Evolutionary conservation across 208 protist species (phyloP), one percentile per base, ranked within the genome.

Genomic region (Acanthamoeba culbertsoni): DNA sequence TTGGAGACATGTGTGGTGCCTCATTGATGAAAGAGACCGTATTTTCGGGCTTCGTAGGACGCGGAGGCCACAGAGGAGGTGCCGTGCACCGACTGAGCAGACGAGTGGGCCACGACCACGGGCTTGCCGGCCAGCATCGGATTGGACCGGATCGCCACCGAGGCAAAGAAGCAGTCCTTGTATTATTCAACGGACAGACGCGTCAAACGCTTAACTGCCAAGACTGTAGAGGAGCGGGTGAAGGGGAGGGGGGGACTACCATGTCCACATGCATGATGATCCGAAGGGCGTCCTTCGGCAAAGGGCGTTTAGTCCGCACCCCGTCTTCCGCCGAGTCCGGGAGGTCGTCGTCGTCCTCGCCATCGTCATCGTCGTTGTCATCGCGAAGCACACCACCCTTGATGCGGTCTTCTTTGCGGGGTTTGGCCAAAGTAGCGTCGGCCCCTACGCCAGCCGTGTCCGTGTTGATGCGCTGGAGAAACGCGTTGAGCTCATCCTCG

Each of bases 101-200:
- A n/a, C n/a, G 26, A 46, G 31, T 95, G 95, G 3, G 68, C 68
- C 46, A 96, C 91, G 37, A 90, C 95, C 40, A 96, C 94, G 0
- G 95, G 95, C 62, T 94, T 57, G 40, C 93, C 71, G 31, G 26
- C 43, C 37, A 96, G 51, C 73, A 53, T 75, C 18, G 95, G 96
- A 26, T 89, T 93, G 3, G 68, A 45, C 8, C 68, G 73, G 6
- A 95, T 46, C 40, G 43, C 43, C 10, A 95, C 94, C 7, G 94
- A 95, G 10, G 92, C 96, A 68, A 96, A 97, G 62, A 97, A 97
- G 59, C 84, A 96, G 40, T 97, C 96, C 93, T 90, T 16, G 26
- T 48, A 40, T 14, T 26, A 57, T 14, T 57, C 14, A 46, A 46
- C 2, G 4, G 12, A 1, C 1, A 20, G 35, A n/a, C n/a, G n/a